phyloP scores from a whole-genome alignment of 2,329 filamentous ascomycete species.

The Aspergillus sp. region DNA sequence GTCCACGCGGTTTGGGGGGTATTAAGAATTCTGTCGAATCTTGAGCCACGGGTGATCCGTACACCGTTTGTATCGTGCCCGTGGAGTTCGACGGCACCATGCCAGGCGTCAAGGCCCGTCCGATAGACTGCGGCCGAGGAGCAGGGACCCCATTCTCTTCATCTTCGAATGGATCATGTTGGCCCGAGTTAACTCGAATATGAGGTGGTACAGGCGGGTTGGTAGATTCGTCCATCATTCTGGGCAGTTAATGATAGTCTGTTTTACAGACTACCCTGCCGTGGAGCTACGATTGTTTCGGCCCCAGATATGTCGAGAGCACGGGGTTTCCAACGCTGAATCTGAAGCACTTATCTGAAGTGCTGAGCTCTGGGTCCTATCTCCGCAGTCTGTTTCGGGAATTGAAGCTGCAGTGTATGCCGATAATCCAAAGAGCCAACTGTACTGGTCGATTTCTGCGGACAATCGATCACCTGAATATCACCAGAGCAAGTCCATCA shows the following conservation, averaged over 20 bases:
- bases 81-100: conserved; percentile 23
- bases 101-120: conserved; percentile 21
- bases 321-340: not conserved
- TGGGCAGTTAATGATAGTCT: not conserved
- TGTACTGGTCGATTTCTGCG: not conserved
- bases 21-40: conserved; percentile 41
- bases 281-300: not conserved
- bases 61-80: conserved; percentile 36
- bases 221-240: conserved; percentile 12
- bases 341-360: not conserved
- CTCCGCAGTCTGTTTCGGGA: not conserved
- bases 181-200: conserved; percentile 64
- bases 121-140: conserved; percentile 21
- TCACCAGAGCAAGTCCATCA: not conserved
- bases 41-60: conserved; percentile 53
- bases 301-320: not conserved
- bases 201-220: conserved; percentile 48
- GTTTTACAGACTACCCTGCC: not conserved
- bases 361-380: not conserved
- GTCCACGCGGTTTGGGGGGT: conserved; percentile 48
- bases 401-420: not conserved
- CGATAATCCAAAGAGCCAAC: not conserved
- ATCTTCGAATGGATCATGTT: conserved; percentile 51
- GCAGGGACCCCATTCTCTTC: conserved; percentile 29
- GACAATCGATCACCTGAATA: not conserved